Evolutionary conservation across 495 filamentous ascomycete species (phyloP), one percentile per base, ranked within the genome.

Genomic region (Beverwykella pulmonaria): DNA sequence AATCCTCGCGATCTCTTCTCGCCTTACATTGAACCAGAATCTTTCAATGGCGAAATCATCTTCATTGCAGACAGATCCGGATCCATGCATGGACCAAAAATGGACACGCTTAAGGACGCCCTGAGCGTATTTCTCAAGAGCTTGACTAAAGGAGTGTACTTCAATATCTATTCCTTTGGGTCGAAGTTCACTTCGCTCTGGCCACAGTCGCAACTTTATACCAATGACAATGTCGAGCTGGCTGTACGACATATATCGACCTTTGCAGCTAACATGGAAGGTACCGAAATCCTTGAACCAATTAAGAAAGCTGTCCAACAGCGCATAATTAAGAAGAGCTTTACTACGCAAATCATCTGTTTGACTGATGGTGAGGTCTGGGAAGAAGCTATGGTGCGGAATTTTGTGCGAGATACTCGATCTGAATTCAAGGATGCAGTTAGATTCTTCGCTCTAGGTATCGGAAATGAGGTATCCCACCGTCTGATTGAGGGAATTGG

Each of bases 341-440:
- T 58, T 15, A 41, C 49, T 3, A 67, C 62, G 12, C 54, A 71
- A 48, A 68, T 75, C 8, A 71, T 75, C 32, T 6, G 65, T 9
- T 46, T 73, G 7, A 75, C 70, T 3, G 73, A 75, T 63, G 73
- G 73, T 17, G 64, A 75, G 52, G 59, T 71, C 12, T 74, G 72
- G 72, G 32, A 64, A 19, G 15, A 44, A 15, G 47, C 65, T 5
- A 12, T 59, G 19, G 23, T 61, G 22, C 54, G 63, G 3, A 14
- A 71, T 9, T 61, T 69, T 19, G 67, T 75, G 0, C 23, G 7
- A 23, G 0, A 25, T 8, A 49, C 39, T 23, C 23, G 41, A 25
- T 10, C 15, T 10, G 32, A 41, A 19, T 15, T 20, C 1, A 23
- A 55, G n/a, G 56, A 23, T 9, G 44, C 23, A 19, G 49, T 74